phyloP scores from a whole-genome alignment of 768 basidiomycete species.

The Serendipita sp. region DNA sequence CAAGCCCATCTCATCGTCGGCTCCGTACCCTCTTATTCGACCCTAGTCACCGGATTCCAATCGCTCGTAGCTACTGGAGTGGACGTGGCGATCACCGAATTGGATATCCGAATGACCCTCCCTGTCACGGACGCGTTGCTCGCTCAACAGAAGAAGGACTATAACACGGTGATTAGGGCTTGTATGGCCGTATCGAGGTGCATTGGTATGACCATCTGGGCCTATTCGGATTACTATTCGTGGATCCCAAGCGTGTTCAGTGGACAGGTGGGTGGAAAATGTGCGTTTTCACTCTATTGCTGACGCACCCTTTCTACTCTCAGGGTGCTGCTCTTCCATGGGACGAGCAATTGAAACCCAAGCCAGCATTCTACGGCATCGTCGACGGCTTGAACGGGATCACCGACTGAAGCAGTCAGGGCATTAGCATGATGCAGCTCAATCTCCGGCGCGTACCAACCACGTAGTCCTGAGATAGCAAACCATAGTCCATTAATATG shows the following conservation, averaged over 20 bases:
- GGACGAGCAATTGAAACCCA: slow-evolving; percentile 26
- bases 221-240: slow-evolving; percentile 27
- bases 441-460: too few relatives aligned
- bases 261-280: slow-evolving; percentile 12
- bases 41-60: slow-evolving; percentile 32
- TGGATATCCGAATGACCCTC: slow-evolving; percentile 26
- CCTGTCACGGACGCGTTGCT: slow-evolving; percentile 34
- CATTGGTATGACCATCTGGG: slow-evolving; percentile 27
- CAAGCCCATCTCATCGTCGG: slow-evolving; percentile 36
- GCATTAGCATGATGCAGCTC: too few relatives aligned
- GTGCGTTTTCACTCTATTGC: neutral
- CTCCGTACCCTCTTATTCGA: slow-evolving; percentile 27
- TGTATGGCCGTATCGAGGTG: slow-evolving; percentile 29
- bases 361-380: slow-evolving; percentile 34
- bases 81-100: slow-evolving; percentile 44
- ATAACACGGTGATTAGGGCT: slow-evolving; percentile 36
- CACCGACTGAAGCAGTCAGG: neutral
- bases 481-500: too few relatives aligned
- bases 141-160: slow-evolving; percentile 42
- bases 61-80: slow-evolving; percentile 43
- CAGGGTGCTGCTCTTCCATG: slow-evolving; percentile 21
- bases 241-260: slow-evolving; percentile 22
- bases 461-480: too few relatives aligned
- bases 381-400: slow-evolving; percentile 18
- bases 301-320: neutral